phyloP scores from a whole-genome alignment of 805 yeast species.

The Saturnispora dispora region DNA sequence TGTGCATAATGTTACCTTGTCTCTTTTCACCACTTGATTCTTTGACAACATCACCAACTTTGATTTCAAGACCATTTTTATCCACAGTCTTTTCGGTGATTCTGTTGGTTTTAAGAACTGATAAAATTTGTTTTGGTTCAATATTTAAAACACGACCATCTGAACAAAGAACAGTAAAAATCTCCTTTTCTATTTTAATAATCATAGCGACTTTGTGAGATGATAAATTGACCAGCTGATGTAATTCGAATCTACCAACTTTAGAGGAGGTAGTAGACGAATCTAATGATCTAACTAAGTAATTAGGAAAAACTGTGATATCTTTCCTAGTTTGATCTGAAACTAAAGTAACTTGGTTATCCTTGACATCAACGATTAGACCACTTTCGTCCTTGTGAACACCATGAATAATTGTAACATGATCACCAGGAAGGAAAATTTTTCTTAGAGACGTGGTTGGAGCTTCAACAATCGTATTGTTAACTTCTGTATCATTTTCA shows the following conservation, averaged over 20 bases:
- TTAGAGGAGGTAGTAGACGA: conserved; percentile 59
- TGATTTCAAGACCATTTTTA: conserved; percentile 71
- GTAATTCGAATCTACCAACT: conserved; percentile 72
- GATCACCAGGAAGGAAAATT: conserved; percentile 85
- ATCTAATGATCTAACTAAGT: conserved; percentile 85
- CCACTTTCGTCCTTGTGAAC: conserved; percentile 92
- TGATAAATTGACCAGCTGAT: conserved; percentile 82
- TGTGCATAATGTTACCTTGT: conserved; percentile 81
- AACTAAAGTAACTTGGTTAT: conserved; percentile 81
- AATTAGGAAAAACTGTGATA: conserved; percentile 86
- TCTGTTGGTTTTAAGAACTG: conserved; percentile 55
- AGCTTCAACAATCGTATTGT: conserved; percentile 58
- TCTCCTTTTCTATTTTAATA: conserved; percentile 80
- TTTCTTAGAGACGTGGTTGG: conserved; percentile 79
- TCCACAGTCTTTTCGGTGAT: conserved; percentile 83
- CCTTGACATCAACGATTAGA: conserved; percentile 72
- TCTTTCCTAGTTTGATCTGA: conserved; percentile 86
- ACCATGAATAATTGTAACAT: conserved; percentile 86
- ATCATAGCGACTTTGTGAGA: conserved; percentile 84
- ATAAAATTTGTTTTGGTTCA: conserved; percentile 73
- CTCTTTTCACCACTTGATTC: conserved; percentile 77
- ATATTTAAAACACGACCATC: conserved; percentile 69
- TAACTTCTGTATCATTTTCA: conserved; percentile 44
- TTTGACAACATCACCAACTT: conserved; percentile 87
- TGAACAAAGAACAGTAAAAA: conserved; percentile 69